Base-by-base conservation (phyloP, 768 basidiomycete species). In the Tulasnella sp. region DNA sequence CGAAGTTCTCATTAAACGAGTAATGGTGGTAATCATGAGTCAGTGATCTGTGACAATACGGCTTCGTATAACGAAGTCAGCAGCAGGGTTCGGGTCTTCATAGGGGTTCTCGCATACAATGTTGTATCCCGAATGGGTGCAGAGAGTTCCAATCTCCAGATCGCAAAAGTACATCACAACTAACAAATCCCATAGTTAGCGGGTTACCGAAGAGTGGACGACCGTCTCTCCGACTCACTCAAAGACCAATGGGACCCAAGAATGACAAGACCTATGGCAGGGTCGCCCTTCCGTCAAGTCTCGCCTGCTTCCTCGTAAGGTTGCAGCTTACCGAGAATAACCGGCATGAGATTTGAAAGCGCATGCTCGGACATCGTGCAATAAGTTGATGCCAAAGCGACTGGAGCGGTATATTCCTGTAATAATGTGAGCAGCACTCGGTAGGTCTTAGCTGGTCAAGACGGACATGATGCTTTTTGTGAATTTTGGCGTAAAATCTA, bases 161-260 rank as follows among this genome's bases (percentile, higher is more conserved):
- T 80, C 79, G 42, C 41, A 75, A 34, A 75, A 80, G 79, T 74
- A 80, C 79, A 80, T 80, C 28, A 80, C 72, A 75, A 80, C 78
- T 80, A 42, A 46, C 40, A 44, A 48, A 48, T 41, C 28, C 14
- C 14, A 50, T 4, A 3, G 37, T 78, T 34, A 75, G 79, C 18
- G 37, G 31, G 8, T 75, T 11, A 46, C n/a, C 40, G 14, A 40
- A 8, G 8, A 50, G 37, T 37, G 44, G 44, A 22, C 18, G 3
- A 24, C n/a, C 20, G 6, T 40, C 4, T 34, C 46, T 46, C 16
- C 46, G 20, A 80, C 79, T 75, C 72, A 80, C 79, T 80, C 73
- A 80, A 22, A 44, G 41, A 73, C 79, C 79, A 80, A 28, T 80
- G 79, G 2, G 79, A 75, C 1, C 79, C 73, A 37, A 80, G 74